Conservation (phyloP, 768 basidiomycete genomes). For the Nevesoporus exiguus region DNA sequence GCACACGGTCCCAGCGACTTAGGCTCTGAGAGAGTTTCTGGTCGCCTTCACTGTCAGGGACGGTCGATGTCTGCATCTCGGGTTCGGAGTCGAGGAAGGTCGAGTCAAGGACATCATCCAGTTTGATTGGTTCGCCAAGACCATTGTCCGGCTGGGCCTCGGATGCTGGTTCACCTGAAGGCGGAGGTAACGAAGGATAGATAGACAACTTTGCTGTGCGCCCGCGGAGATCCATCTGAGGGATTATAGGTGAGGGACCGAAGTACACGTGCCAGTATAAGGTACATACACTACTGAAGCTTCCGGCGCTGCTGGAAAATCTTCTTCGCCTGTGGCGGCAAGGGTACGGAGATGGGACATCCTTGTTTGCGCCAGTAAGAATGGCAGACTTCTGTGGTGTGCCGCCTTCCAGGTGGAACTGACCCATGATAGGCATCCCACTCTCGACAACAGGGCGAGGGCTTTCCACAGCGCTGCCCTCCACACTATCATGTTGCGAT, state of each 20-base stretch:
- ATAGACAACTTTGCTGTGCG: conserved; percentile 35
- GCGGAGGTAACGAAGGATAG: conserved; percentile 29
- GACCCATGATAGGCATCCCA: conserved; percentile 38
- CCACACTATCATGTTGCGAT: conserved; percentile 34
- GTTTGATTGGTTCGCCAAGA: conserved; percentile 49
- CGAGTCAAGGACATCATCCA: conserved; percentile 76
- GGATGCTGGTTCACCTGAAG: conserved; percentile 36
- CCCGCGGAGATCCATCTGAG: conserved; percentile 31
- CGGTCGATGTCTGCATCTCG: conserved; percentile 30
- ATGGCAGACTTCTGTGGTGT: conserved; percentile 20
- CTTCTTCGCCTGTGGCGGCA: conserved; percentile 25
- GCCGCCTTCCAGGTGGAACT: conserved; percentile 27
- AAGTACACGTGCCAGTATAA: conserved; percentile 2
- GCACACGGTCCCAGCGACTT: conserved; percentile 70
- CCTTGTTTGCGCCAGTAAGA: conserved; percentile 30
- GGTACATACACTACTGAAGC: conserved; percentile 36
- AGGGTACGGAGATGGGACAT: conserved; percentile 33
- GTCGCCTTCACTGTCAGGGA: conserved; percentile 35
- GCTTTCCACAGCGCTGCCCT: conserved; percentile 33
- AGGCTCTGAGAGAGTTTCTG: conserved; percentile 47
- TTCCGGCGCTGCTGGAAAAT: conserved; percentile 31
- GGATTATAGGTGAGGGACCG: conserved; percentile 8
- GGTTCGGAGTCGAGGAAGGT: conserved; percentile 65
- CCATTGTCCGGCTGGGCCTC: conserved; percentile 35
- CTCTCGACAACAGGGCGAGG: conserved; percentile 14